Conservation (phyloP, 768 basidiomycete species). For the Podaxis sp. region DNA sequence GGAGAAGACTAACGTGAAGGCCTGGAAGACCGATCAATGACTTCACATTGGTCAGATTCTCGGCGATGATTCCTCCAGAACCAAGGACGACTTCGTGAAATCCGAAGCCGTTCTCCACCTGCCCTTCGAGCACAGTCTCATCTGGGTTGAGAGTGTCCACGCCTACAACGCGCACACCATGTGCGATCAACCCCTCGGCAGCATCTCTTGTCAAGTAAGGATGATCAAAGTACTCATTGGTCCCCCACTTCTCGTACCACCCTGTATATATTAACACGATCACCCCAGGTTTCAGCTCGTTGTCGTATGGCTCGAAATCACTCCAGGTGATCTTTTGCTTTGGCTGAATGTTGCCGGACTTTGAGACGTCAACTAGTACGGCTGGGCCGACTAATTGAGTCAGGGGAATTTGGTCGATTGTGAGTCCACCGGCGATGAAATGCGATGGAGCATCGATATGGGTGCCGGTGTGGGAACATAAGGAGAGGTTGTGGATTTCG, state of each 20-base stretch:
- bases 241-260: conserved; percentile 60
- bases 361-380: conserved; percentile 50
- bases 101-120: conserved; percentile 40
- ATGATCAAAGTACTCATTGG: conserved; percentile 54
- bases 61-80: conserved; percentile 61
- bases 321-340: conserved; percentile 59
- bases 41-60: conserved; percentile 64
- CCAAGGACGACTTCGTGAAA: conserved; percentile 66
- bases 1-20: conserved; percentile 50
- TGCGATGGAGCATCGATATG: conserved; percentile 81
- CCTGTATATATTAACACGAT: conserved; percentile 62
- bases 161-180: conserved; percentile 58
- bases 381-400: conserved; percentile 53
- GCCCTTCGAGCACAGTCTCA: conserved; percentile 45
- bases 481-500: conserved; percentile 48
- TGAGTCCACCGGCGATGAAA: conserved; percentile 57
- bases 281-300: conserved; percentile 34
- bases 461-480: conserved; percentile 75
- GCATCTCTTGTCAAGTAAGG: conserved; percentile 60
- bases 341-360: conserved; percentile 20
- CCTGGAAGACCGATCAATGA: conserved; percentile 26
- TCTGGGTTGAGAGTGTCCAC: conserved; percentile 71
- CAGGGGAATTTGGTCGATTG: conserved; percentile 60
- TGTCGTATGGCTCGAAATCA: conserved; percentile 38
- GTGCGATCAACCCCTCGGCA: conserved; percentile 46